Conservation (phyloP, 2,329 filamentous ascomycete genomes). For the Colletotrichum somersetense region DNA sequence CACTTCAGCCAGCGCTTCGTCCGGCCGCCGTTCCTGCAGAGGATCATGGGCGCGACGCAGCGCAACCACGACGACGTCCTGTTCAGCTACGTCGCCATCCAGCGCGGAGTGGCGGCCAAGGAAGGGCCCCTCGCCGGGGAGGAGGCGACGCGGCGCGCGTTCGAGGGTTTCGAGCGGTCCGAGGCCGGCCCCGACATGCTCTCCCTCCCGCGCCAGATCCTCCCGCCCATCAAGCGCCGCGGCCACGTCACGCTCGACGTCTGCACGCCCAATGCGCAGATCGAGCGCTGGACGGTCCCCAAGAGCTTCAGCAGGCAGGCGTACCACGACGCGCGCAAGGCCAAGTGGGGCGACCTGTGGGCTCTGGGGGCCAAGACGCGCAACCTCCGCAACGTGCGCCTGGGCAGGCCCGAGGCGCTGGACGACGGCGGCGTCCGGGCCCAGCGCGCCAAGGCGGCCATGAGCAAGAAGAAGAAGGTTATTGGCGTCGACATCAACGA, state of each 20-base stretch:
- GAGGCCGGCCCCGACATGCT: constrained; percentile 66
- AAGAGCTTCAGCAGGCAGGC: constrained; percentile 83
- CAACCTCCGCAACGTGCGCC: constrained; percentile 69
- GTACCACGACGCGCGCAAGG: constrained; percentile 93
- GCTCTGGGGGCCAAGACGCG: constrained; percentile 93
- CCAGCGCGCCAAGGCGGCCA: constrained; percentile 43
- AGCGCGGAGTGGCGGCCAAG: constrained; percentile 71
- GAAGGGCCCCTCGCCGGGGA: constrained; percentile 59
- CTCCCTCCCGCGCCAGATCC: constrained; percentile 81
- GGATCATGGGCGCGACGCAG: constrained; percentile 75
- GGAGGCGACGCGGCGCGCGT: constrained; percentile 73
- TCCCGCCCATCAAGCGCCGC: constrained; percentile 86
- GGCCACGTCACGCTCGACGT: constrained; percentile 92
- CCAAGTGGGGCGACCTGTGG: constrained; percentile 94
- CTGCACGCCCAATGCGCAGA: constrained; percentile 85
- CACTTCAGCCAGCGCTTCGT: constrained; percentile 92
- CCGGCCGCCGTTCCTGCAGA: constrained; percentile 84
- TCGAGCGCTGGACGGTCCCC: constrained; percentile 95
- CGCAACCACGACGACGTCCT: constrained; percentile 91
- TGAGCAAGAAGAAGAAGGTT: constrained; percentile 53
- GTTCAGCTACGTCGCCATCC: constrained; percentile 90
- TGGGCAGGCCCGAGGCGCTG: constrained; percentile 62
- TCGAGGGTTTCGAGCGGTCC: constrained; percentile 75
- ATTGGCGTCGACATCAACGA: constrained; percentile 54
- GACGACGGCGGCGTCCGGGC: constrained; percentile 63